Evolutionary conservation across 2,329 filamentous ascomycete species (phyloP), one percentile per base, ranked within the genome.

Genomic region (Aspergillus quadrilineatus): DNA sequence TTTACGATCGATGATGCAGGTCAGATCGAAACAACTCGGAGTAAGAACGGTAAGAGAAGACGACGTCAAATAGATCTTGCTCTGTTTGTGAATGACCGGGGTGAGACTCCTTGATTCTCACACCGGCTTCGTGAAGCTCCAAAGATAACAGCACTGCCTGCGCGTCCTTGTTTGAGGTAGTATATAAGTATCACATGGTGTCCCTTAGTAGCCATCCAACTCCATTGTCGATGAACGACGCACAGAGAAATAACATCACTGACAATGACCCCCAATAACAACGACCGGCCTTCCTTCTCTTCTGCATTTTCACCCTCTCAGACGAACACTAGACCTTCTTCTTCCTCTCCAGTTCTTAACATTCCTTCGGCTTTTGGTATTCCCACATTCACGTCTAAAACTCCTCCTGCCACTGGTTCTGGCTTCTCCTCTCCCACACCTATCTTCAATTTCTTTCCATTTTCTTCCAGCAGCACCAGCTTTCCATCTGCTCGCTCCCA

Each of bases 81-180:
- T 52, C 50, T 52, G 44, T 44, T 52, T 52, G 34, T 43, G 50
- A 28, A 44, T 22, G 29, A 28, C 29, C 36, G 9, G 28, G 28
- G n/a, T 15, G 37, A 14, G 9, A 37, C 34, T 14, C 10, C 10
- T 37, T 44, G 28, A 22, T 44, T 26, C 29, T 6, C 6, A 34
- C 39, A 30, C 41, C 41, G 7, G 32, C 9, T 30, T 36, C 34
- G 12, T 5, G 29, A 46, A 34, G 26, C 44, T 22, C 44, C 10
- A 29, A 29, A 42, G 8, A 36, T 7, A 44, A 45, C 17, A 14
- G 32, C 26, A 26, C 48, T 50, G 48, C 48, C 48, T 50, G n/a
- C 6, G 36, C 26, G 37, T 42, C 48, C 6, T 41, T 50, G 9
- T 41, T 37, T 22, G 14, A 6, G 32, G 22, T 4, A 17, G 4